Percentiles rank a stretch among this genome's conserved stretches.
Conservation (phyloP, 495 filamentous ascomycete species). For the Rhypophila decipiens region DNA sequence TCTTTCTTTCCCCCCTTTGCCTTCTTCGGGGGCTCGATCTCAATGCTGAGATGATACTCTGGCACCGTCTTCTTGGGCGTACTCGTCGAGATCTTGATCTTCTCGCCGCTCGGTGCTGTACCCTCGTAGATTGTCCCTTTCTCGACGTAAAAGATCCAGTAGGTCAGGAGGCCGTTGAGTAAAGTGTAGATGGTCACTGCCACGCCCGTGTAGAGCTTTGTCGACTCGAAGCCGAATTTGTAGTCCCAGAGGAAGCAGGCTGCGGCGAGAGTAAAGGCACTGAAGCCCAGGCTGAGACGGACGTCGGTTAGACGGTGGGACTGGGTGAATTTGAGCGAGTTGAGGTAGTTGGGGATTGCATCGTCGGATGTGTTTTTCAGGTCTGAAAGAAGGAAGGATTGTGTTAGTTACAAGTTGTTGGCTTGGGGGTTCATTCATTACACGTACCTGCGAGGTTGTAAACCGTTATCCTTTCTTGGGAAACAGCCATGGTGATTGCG, state of each 20-base stretch:
- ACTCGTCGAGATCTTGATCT: conserved; percentile 60
- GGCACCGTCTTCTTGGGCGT: conserved; percentile 73
- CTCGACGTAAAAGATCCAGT: conserved; percentile 85
- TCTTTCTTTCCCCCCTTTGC: conserved; percentile 32
- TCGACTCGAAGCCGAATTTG: conserved; percentile 78
- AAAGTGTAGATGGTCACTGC: conserved; percentile 75
- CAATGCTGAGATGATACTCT: conserved; percentile 67
- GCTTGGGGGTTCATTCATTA: not conserved
- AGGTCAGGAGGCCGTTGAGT: conserved; percentile 71
- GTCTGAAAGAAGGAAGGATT: conserved; percentile 46
- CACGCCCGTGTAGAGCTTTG: conserved; percentile 64
- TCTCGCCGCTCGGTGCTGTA: conserved; percentile 33
- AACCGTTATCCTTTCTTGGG: conserved; percentile 56
- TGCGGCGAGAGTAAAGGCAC: conserved; percentile 70
- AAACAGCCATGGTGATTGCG: conserved; percentile 31
- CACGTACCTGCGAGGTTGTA: conserved; percentile 61
- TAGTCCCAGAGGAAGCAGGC: conserved; percentile 88
- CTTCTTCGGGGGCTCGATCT: conserved; percentile 38
- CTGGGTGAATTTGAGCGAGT: conserved; percentile 72
- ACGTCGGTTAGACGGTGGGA: conserved; percentile 75
- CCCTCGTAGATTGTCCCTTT: conserved; percentile 75
- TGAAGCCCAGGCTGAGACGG: conserved; percentile 75
- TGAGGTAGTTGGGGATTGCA: conserved; percentile 86
- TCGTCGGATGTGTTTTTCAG: conserved; percentile 97
- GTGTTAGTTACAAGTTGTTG: conserved; percentile 9